A percentile compares a stretch with the other conserved stretches of the same genome.
Evolutionary conservation across 2,329 filamentous ascomycete species (phyloP).

Genomic region (Neonectria ditissima): DNA sequence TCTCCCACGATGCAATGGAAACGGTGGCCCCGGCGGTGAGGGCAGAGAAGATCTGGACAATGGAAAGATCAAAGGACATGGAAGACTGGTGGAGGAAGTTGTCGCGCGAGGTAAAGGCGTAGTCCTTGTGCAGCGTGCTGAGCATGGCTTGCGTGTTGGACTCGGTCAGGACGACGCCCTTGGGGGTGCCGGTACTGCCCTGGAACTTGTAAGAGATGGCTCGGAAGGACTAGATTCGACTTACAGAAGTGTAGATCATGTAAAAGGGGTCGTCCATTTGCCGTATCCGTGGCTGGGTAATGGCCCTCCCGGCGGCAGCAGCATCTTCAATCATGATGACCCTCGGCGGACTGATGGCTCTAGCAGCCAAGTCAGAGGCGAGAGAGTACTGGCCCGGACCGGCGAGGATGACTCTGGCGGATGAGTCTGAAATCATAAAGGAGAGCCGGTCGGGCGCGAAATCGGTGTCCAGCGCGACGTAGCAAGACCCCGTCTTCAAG

Average conservation of each 20-base stretch:
- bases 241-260: conserved; percentile 44
- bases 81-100: conserved; percentile 41
- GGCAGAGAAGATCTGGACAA: conserved; percentile 40
- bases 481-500: conserved; percentile 40
- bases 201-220: conserved; percentile 22
- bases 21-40: conserved; percentile 40
- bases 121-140: conserved; percentile 38
- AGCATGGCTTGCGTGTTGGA: conserved; percentile 44
- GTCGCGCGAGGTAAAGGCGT: conserved; percentile 33
- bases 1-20: conserved; percentile 39
- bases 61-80: conserved; percentile 42
- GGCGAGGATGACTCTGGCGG: conserved; percentile 32
- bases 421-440: conserved; percentile 41
- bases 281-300: conserved; percentile 26
- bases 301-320: conserved; percentile 25
- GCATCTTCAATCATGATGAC: conserved; percentile 37
- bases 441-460: conserved; percentile 42
- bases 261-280: conserved; percentile 40
- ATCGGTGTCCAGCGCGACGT: conserved; percentile 43
- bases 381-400: conserved; percentile 35
- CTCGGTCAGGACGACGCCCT: conserved; percentile 42
- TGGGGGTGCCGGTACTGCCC: conserved; percentile 43
- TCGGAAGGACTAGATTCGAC: too few relatives aligned
- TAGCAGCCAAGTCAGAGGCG: conserved; percentile 31
- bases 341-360: conserved; percentile 26